phyloP scores from a whole-genome alignment of 768 basidiomycete genomes.

The Imleria badia region DNA sequence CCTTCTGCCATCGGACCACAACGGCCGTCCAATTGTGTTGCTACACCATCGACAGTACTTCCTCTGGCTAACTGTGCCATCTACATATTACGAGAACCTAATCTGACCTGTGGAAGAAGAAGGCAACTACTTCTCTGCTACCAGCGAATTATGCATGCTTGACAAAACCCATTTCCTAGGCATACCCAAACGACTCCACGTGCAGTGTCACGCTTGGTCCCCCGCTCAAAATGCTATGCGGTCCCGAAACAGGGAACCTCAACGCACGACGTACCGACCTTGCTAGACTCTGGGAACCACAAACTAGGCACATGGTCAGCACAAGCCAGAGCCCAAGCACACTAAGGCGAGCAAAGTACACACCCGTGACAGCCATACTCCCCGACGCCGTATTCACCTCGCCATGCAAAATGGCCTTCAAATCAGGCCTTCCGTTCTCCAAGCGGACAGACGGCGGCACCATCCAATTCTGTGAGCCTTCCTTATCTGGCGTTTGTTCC shows the following conservation, averaged over 20 bases:
- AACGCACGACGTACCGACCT: slow-evolving; percentile 40
- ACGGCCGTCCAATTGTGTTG: too few species aligned
- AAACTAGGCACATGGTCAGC: slow-evolving; percentile 36
- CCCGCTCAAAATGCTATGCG: slow-evolving; percentile 29
- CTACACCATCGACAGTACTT: too few species aligned
- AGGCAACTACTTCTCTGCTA: background rate
- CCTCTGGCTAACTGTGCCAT: background rate
- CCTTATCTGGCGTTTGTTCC: slow-evolving; percentile 18
- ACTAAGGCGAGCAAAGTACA: slow-evolving; percentile 4
- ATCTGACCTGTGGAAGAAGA: background rate
- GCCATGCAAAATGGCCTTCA: slow-evolving; percentile 35
- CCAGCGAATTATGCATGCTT: background rate
- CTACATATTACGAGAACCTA: background rate
- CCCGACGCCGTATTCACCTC: slow-evolving; percentile 39
- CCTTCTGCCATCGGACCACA: too few species aligned
- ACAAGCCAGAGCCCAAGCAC: background rate
- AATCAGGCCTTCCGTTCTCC: slow-evolving; percentile 43
- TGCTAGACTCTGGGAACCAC: slow-evolving; percentile 44
- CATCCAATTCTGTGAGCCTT: slow-evolving; percentile 1
- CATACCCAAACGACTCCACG: slow-evolving; percentile 43
- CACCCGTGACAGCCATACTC: slow-evolving; percentile 49
- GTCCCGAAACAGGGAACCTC: slow-evolving; percentile 35
- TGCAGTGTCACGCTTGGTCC: slow-evolving; percentile 40
- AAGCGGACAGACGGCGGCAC: slow-evolving; percentile 26
- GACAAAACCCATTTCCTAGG: slow-evolving; percentile 16